phyloP scores from a whole-genome alignment of 345 rosid species.

The Gossypium sturtianum region DNA sequence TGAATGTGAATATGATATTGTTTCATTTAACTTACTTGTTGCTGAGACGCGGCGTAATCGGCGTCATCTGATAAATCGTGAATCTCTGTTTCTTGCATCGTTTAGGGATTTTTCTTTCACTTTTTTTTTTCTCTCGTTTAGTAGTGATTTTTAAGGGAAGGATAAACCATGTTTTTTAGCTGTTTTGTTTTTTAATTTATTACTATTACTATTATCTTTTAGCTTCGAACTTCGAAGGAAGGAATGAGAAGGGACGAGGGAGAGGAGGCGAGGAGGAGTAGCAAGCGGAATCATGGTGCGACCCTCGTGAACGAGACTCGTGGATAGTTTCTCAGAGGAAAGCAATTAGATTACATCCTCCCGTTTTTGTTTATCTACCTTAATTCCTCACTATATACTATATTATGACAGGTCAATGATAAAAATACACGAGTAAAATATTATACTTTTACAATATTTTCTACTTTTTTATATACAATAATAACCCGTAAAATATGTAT shows the following conservation, averaged over 20 bases:
- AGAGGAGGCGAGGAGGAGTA: neutral
- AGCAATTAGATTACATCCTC: neutral
- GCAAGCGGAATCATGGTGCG: neutral
- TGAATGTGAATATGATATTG: neutral
- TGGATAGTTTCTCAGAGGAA: neutral
- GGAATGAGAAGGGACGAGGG: neutral
- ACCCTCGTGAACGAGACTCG: neutral
- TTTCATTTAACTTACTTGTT: slow-evolving; percentile 38
- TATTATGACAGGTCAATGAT: no score
- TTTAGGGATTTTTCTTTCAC: neutral
- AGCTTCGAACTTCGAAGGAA: neutral
- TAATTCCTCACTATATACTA: neutral
- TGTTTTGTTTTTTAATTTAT: neutral
- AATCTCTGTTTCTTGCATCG: slow-evolving; percentile 75
- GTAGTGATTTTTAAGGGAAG: neutral
- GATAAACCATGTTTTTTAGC: neutral
- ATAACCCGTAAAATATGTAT: no score
- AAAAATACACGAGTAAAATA: no score
- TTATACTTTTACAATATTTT: no score
- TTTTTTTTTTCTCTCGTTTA: neutral
- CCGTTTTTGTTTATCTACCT: neutral
- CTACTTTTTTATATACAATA: no score
- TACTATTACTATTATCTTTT: neutral
- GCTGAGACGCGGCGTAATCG: slow-evolving; percentile 88
- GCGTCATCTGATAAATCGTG: slow-evolving; percentile 96